Conservation (phyloP, 495 filamentous ascomycete genomes). For the Glarea lozoyensis region DNA sequence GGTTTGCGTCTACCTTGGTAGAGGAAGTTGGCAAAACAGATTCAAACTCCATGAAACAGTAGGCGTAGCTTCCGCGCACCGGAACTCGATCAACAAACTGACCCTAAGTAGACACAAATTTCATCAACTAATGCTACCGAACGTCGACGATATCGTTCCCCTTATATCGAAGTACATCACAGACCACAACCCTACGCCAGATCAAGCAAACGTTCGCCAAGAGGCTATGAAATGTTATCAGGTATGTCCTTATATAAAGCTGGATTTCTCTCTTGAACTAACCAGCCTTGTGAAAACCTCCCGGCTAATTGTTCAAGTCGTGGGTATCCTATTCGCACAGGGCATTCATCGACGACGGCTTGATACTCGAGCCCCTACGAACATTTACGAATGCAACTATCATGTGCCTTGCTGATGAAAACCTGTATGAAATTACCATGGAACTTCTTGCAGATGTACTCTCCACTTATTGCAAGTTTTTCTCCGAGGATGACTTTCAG, state of each 20-base stretch:
- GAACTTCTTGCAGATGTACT: conserved; percentile 59
- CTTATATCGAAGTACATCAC: conserved; percentile 31
- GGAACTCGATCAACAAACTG: conserved; percentile 8
- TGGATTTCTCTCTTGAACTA: too few species aligned
- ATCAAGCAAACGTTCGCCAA: conserved; percentile 21
- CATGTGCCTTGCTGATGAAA: conserved; percentile 42
- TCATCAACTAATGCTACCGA: conserved; percentile 40
- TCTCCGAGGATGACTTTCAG: conserved; percentile 44
- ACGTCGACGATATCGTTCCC: conserved; percentile 38
- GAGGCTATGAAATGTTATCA: conserved; percentile 54
- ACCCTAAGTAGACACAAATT: conserved; percentile 29
- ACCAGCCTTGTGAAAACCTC: too few species aligned
- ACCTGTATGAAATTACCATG: conserved; percentile 47
- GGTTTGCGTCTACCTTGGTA: conserved; percentile 64
- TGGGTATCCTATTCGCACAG: conserved; percentile 65
- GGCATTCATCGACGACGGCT: conserved; percentile 40
- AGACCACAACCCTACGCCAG: neutral
- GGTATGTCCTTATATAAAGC: conserved; percentile 26
- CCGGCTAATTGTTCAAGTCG: too few species aligned
- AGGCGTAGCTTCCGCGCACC: conserved; percentile 17
- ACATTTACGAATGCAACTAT: conserved; percentile 46
- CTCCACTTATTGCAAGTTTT: conserved; percentile 53
- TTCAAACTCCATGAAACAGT: conserved; percentile 46
- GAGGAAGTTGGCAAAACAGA: conserved; percentile 68
- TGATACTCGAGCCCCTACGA: conserved; percentile 45